Percentiles rank a stretch among this genome's conserved stretches.
These are phyloP conservation scores for Pichia sporocuriosa DNA, from an alignment of 805 yeast species.

Conservation along the genomic window DNA sequence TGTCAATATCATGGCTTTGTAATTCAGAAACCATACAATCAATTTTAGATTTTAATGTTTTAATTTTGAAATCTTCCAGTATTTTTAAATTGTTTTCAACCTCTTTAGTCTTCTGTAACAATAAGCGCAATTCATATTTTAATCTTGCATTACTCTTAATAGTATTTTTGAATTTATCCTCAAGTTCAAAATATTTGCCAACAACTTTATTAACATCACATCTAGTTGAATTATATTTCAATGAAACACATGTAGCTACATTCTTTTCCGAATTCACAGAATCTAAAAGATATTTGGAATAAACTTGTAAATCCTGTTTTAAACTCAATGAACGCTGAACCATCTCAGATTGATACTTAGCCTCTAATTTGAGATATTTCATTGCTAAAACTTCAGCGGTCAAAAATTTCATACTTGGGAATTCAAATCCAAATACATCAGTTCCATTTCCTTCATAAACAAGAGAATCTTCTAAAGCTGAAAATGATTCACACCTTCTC, in stretches of 20 bases:
- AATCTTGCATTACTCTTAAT: conserved; percentile 52
- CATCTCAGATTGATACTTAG: conserved; percentile 10
- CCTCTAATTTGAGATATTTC: conserved; percentile 12
- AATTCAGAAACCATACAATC: conserved; percentile 1
- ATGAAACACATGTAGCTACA: conserved; percentile 4
- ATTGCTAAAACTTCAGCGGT: conserved; percentile 15
- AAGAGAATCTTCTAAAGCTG: conserved; percentile 17
- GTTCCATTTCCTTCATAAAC: conserved; percentile 3
- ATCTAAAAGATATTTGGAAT: background rate
- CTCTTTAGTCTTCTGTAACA: conserved; percentile 57
- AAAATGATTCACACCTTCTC: conserved; percentile 33
- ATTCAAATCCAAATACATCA: conserved; percentile 16
- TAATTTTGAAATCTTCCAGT: conserved; percentile 33
- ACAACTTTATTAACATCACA: conserved; percentile 13
- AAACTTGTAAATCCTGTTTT: background rate
- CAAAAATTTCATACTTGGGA: conserved; percentile 11
- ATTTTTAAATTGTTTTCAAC: conserved; percentile 48
- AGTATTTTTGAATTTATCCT: conserved; percentile 40
- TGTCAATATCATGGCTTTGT: background rate
- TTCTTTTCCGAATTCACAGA: background rate
- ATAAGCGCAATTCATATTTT: conserved; percentile 56
- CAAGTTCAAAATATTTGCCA: conserved; percentile 24
- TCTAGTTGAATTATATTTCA: conserved; percentile 2
- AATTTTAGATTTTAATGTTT: conserved; percentile 18
- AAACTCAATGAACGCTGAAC: conserved; percentile 7